These are phyloP conservation scores for Lyophyllum semitale DNA, from an alignment of 768 basidiomycete species.

Conservation along the genomic window DNA sequence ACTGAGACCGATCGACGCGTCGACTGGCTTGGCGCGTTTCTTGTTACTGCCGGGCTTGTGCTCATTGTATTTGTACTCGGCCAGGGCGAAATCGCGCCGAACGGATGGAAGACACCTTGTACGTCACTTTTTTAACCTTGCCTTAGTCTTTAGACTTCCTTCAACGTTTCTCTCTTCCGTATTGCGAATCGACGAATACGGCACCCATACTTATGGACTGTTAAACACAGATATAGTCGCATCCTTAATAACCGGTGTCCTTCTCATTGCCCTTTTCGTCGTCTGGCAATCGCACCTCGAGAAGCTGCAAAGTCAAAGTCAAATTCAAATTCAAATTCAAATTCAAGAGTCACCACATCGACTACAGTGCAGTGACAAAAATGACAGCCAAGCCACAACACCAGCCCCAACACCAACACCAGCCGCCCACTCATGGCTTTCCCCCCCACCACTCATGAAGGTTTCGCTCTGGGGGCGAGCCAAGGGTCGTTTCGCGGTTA, in stretches of 20 bases:
- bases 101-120: constrained; percentile 56
- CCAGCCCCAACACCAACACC: neutral
- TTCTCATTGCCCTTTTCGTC: constrained; percentile 55
- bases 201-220: neutral
- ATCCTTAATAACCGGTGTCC: constrained; percentile 58
- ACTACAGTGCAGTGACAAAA: neutral
- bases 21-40: constrained; percentile 73
- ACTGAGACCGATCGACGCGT: constrained; percentile 46
- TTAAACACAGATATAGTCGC: constrained; percentile 58
- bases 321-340: neutral
- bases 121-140: constrained; percentile 3
- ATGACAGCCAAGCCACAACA: neutral
- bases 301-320: constrained; percentile 11
- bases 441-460: constrained; percentile 63
- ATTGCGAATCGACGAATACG: too few relatives aligned
- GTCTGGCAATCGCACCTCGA: constrained; percentile 66
- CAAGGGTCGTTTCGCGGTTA: constrained; percentile 55
- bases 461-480: constrained; percentile 62
- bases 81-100: constrained; percentile 56
- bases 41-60: constrained; percentile 64
- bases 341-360: neutral
- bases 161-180: neutral
- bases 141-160: neutral
- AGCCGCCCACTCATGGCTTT: constrained; percentile 13
- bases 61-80: constrained; percentile 71